These are phyloP conservation scores for Taphrina flavorubra DNA, from an alignment of 1,139 yeast species.

Conservation along the genomic window DNA sequence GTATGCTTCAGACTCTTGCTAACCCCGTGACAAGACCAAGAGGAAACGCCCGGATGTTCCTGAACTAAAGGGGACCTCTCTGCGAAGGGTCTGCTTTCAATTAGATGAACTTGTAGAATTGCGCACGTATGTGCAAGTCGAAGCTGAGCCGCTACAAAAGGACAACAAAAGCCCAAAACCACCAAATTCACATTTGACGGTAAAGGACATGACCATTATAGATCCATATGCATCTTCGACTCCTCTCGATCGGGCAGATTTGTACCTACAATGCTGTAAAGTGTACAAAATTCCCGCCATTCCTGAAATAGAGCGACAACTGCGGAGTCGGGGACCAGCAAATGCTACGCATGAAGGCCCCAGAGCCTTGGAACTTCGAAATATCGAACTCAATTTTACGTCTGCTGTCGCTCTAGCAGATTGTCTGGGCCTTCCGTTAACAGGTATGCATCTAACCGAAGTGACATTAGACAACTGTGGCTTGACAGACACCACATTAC, in stretches of 20 bases:
- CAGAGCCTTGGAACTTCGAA: conserved; percentile 14
- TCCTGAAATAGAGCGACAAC: conserved; percentile 22
- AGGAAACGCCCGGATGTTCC: conserved; percentile 26
- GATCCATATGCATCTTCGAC: conserved; percentile 31
- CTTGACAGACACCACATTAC: conserved; percentile 23
- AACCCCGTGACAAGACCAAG: conserved; percentile 4
- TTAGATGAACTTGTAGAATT: conserved; percentile 38
- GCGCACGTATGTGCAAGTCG: conserved; percentile 38
- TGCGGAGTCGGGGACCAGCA: conserved; percentile 21
- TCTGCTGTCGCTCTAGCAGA: conserved; percentile 35
- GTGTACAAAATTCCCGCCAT: conserved; percentile 25
- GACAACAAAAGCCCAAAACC: not conserved
- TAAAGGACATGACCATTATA: conserved; percentile 27
- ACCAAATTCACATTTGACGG: conserved; percentile 16
- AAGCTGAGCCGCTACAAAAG: conserved; percentile 10
- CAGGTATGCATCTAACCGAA: conserved; percentile 36
- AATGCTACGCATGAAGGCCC: conserved; percentile 32
- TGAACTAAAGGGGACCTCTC: conserved; percentile 20
- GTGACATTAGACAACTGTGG: conserved; percentile 27
- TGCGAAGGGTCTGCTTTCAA: conserved; percentile 40
- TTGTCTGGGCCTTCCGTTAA: conserved; percentile 33
- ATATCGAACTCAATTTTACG: conserved; percentile 15
- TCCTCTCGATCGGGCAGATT: conserved; percentile 35
- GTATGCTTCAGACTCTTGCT: too few relatives aligned
- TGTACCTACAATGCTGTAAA: conserved; percentile 31